phyloP scores from a whole-genome alignment of 164 flowering plant species.

The Umbilicus rupestris region DNA sequence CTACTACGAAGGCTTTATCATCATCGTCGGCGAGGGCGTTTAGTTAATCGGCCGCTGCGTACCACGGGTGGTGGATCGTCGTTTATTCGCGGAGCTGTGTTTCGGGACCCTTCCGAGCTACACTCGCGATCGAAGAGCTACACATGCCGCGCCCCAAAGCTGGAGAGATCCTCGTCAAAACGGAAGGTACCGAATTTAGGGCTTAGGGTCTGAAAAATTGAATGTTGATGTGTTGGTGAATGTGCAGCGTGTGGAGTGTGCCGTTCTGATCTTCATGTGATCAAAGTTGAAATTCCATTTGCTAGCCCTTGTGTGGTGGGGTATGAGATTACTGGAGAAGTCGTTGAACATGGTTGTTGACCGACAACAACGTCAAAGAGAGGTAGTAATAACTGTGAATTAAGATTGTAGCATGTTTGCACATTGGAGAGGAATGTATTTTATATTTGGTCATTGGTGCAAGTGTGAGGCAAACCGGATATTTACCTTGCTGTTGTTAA shows the following conservation, averaged over 20 bases:
- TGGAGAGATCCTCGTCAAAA: slow-evolving; percentile 81
- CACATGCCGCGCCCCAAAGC: slow-evolving; percentile 92
- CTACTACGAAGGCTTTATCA: no score
- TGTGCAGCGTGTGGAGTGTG: slow-evolving; percentile 80
- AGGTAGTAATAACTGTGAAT: slow-evolving; percentile 31
- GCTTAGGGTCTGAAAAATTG: neutral
- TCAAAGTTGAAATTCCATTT: slow-evolving; percentile 95
- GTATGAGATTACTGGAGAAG: slow-evolving; percentile 97
- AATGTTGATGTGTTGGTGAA: neutral
- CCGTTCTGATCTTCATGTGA: slow-evolving; percentile 96
- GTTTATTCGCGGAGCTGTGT: slow-evolving; percentile 78
- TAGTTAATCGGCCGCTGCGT: slow-evolving; percentile 14
- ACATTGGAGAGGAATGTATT: no score
- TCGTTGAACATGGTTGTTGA: slow-evolving; percentile 81
- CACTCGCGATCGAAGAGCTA: slow-evolving; percentile 76
- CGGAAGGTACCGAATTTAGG: slow-evolving; percentile 43
- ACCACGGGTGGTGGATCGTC: slow-evolving; percentile 44
- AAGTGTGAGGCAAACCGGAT: neutral
- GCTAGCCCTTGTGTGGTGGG: slow-evolving; percentile 91
- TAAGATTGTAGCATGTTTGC: no score
- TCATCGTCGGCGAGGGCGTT: slow-evolving; percentile 13
- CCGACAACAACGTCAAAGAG: slow-evolving; percentile 48
- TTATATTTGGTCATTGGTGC: no score
- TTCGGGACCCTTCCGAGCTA: slow-evolving; percentile 67
- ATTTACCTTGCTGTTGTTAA: neutral